A percentile compares a stretch with the other conserved stretches of the same genome.
These are phyloP conservation scores for Colletotrichum spaethianum DNA, from an alignment of 2,329 filamentous ascomycete genomes.

Conservation along the genomic window DNA sequence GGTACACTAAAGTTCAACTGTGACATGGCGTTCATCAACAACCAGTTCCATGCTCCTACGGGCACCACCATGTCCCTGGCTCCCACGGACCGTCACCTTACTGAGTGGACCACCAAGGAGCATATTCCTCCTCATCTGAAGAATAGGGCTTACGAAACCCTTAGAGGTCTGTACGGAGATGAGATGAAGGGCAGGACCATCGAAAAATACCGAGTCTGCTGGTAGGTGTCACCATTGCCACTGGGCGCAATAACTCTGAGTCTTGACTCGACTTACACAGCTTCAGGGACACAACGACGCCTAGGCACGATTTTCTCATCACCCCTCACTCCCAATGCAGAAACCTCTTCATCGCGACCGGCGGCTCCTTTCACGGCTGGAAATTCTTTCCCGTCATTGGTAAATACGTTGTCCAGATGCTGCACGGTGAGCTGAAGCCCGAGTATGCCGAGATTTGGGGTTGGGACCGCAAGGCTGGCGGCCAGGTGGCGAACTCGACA, in stretches of 20 bases:
- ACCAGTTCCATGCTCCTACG: conserved; percentile 58
- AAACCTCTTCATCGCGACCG: conserved; percentile 72
- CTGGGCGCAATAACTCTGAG: background rate
- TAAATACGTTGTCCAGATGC: conserved; percentile 68
- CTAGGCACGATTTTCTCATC: conserved; percentile 74
- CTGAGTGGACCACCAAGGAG: conserved; percentile 56
- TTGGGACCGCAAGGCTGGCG: conserved; percentile 60
- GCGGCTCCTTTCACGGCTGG: conserved; percentile 76
- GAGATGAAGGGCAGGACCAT: conserved; percentile 56
- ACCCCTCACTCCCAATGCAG: conserved; percentile 63
- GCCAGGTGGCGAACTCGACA: conserved; percentile 58
- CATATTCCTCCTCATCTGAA: conserved; percentile 59
- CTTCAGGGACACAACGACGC: conserved; percentile 71
- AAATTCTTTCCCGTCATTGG: conserved; percentile 76
- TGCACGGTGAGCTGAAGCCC: conserved; percentile 57
- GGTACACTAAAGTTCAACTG: conserved; percentile 74
- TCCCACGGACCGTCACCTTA: conserved; percentile 58
- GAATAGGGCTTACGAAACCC: conserved; percentile 56
- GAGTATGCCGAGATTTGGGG: conserved; percentile 59
- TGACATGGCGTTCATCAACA: conserved; percentile 71
- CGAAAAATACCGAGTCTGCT: conserved; percentile 62
- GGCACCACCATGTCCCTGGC: conserved; percentile 68
- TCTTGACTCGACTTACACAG: background rate
- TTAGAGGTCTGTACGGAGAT: conserved; percentile 59
- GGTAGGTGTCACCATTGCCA: conserved; percentile 50